Evolutionary conservation across 768 basidiomycete species (phyloP), one percentile per base, ranked within the genome.

Genomic region (Coprinellus micaceus): DNA sequence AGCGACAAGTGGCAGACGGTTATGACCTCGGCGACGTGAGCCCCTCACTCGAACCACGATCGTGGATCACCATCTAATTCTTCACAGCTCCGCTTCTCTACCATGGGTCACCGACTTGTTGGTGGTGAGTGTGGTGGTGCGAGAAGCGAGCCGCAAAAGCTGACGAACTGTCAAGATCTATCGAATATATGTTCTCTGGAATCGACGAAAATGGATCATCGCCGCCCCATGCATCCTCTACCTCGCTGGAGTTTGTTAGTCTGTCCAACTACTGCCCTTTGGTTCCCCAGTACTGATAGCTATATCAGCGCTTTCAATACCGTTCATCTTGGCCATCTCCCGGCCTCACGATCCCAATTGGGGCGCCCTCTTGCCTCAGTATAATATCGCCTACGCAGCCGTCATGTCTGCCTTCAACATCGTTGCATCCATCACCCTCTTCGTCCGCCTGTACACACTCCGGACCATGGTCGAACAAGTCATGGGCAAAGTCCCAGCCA

Each of bases 71-170:
- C 15, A 26, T n/a, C 26, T 28, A 11, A 55, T 47, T 17, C 37
- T 19, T 41, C 33, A 21, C 53, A 75, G 74, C 39, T 61, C 60
- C 9, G 67, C 64, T 9, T 45, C 73, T 6, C 59, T 73, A 6
- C 70, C 69, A 22, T 74, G 72, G 71, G 45, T 74, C 44, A 68
- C 69, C 15, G 75, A 77, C 61, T 39, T 69, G 3, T 61, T 77
- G 36, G 71, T 77, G 69, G 68, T 77, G 43, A 17, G 62, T 39
- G 10, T 33, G 12, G 5, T 29, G 2, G 9, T 30, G 21, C 36
- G 28, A 2, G 17, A 4, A n/a, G 24, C 33, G 12, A 15, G 4
- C 19, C 52, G 17, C 21, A 24, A 21, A 13, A 15, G 21, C 19
- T 48, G 7, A 43, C 26, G 28, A 2, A 54, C 54, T 30, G n/a